Evolutionary conservation across 2,329 filamentous ascomycete genomes (phyloP).

Genomic region (Pseudogymnoascus sp.): DNA sequence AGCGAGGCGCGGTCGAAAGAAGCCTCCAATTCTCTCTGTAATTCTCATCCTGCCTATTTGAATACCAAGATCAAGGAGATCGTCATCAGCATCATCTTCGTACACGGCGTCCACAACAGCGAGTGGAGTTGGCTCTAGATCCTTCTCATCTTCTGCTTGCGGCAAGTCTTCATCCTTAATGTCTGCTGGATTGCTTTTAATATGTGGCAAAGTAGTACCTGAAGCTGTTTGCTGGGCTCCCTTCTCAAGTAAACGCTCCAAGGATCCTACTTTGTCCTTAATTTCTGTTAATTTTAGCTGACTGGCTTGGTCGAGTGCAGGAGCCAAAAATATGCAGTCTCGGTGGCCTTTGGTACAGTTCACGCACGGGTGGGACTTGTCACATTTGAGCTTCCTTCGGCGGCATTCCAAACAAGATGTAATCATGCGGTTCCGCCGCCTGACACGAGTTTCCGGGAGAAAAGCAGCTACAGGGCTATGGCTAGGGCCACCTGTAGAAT

Average conservation of each 20-base stretch:
- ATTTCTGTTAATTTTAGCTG: slow-evolving; percentile 67
- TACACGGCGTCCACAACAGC: slow-evolving; percentile 61
- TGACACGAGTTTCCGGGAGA: not conserved
- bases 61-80: slow-evolving; percentile 65
- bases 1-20: slow-evolving; percentile 61
- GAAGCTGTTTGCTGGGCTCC: slow-evolving; percentile 50
- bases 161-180: slow-evolving; percentile 41
- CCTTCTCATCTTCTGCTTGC: slow-evolving; percentile 50
- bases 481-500: not conserved
- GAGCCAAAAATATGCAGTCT: slow-evolving; percentile 36
- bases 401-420: slow-evolving; percentile 65
- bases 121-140: slow-evolving; percentile 56
- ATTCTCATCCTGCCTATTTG: slow-evolving; percentile 65
- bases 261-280: slow-evolving; percentile 68
- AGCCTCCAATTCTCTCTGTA: slow-evolving; percentile 66
- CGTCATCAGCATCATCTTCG: slow-evolving; percentile 55
- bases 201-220: not conserved
- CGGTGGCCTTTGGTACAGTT: slow-evolving; percentile 47
- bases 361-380: slow-evolving; percentile 63
- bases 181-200: slow-evolving; percentile 30
- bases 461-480: not conserved
- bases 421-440: slow-evolving; percentile 57
- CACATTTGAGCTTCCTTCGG: slow-evolving; percentile 71
- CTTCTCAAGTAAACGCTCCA: slow-evolving; percentile 63
- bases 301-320: slow-evolving; percentile 55